phyloP scores from a whole-genome alignment of 2,329 filamentous ascomycete genomes.

The Fusarium nematophilum region DNA sequence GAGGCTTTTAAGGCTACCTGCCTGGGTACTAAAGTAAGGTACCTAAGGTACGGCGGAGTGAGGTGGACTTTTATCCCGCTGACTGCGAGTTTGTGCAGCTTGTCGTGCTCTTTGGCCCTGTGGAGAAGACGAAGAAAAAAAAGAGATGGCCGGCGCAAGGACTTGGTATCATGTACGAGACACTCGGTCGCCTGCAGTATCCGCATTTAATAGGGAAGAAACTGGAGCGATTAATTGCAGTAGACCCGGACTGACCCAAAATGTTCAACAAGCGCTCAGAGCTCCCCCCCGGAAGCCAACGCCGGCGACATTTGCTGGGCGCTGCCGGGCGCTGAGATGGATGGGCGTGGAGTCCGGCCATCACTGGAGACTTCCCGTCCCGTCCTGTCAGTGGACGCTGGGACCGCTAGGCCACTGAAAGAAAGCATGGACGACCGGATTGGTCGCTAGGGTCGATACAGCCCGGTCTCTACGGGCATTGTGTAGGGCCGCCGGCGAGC shows the following conservation, averaged over 20 bases:
- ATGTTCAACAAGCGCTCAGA: constrained; percentile 18
- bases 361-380: constrained; percentile 37
- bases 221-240: constrained; percentile 17
- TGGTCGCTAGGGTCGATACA: constrained; percentile 35
- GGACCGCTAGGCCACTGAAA: constrained; percentile 10
- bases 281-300: background rate
- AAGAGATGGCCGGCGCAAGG: background rate
- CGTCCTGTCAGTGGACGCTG: constrained; percentile 33
- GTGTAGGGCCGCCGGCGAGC: too few relatives aligned
- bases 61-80: constrained; percentile 8
- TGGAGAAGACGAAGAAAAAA: background rate
- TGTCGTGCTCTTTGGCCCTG: constrained; percentile 1
- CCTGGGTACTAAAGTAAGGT: too few relatives aligned
- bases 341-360: constrained; percentile 18
- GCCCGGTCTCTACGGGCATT: constrained; percentile 25
- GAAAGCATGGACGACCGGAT: constrained; percentile 25
- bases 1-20: background rate
- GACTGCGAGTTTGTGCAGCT: constrained; percentile 26
- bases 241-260: constrained; percentile 5
- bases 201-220: constrained; percentile 8
- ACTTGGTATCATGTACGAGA: too few relatives aligned
- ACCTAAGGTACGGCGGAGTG: constrained; percentile 8
- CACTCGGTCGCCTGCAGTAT: constrained; percentile 13
- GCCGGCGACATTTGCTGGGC: constrained; percentile 27
- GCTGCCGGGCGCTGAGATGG: constrained; percentile 36